These are phyloP conservation scores for Phoma sp. DNA, from an alignment of 2,329 filamentous ascomycete species.

Conservation along the genomic window DNA sequence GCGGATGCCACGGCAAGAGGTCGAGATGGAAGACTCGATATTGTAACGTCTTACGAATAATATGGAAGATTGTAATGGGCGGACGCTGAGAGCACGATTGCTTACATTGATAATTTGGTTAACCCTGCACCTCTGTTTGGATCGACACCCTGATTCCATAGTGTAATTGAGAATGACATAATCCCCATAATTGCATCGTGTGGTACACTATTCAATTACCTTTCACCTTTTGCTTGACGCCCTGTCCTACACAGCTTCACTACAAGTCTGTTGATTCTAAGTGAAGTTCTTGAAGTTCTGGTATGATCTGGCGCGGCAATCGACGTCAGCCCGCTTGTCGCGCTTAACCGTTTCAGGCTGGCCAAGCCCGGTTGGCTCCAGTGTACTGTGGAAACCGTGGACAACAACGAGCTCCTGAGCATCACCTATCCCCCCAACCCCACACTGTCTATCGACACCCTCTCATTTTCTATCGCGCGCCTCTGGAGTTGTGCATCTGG, in stretches of 20 bases:
- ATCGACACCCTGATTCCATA: not conserved
- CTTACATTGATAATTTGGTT: slow-evolving; percentile 1
- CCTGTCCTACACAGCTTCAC: not conserved
- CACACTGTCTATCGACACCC: slow-evolving; percentile 36
- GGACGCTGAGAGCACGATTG: not conserved
- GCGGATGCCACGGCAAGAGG: too few relatives aligned
- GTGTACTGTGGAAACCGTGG: slow-evolving; percentile 20
- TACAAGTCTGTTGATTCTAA: not conserved
- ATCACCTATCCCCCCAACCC: slow-evolving; percentile 36
- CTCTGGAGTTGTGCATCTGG: slow-evolving; percentile 47
- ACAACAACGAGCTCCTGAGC: slow-evolving; percentile 26
- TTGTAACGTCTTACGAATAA: not conserved
- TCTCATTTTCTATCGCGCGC: slow-evolving; percentile 48
- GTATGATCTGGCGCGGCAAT: slow-evolving; percentile 4
- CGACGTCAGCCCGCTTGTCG: slow-evolving; percentile 16
- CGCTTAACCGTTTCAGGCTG: slow-evolving; percentile 8
- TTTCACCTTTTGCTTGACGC: too few relatives aligned
- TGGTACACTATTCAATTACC: too few relatives aligned
- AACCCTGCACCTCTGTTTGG: slow-evolving; percentile 3
- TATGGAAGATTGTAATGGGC: slow-evolving; percentile 6
- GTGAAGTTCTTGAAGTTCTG: not conserved
- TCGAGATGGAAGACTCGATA: not conserved
- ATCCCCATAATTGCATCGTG: too few relatives aligned
- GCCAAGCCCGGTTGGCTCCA: slow-evolving; percentile 18
- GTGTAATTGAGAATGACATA: not conserved